Evolutionary conservation across 345 rosid species (phyloP).

Genomic region (Aegle marmelos): DNA sequence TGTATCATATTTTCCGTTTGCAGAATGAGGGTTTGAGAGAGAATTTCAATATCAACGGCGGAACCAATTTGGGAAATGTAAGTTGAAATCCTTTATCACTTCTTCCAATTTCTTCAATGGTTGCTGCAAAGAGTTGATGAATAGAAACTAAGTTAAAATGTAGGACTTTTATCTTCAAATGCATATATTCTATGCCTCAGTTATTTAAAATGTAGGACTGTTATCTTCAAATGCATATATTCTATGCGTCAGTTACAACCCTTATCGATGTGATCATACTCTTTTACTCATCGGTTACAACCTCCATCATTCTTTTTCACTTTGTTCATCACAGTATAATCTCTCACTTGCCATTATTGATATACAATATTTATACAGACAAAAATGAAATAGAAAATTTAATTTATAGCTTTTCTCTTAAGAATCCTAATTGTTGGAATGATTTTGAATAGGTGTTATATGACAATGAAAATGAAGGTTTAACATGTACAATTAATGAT

Average conservation of each 20-base stretch:
- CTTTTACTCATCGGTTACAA: background rate
- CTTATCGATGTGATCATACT: background rate
- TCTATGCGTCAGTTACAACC: background rate
- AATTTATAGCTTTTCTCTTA: background rate
- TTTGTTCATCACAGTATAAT: background rate
- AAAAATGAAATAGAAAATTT: background rate
- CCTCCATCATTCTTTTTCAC: background rate
- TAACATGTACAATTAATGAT: slow-evolving; percentile 33
- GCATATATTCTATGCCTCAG: background rate
- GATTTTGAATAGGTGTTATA: slow-evolving; percentile 31
- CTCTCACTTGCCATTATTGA: background rate
- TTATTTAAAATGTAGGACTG: too few relatives aligned
- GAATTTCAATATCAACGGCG: slow-evolving; percentile 40
- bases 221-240: too few relatives aligned
- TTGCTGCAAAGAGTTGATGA: background rate
- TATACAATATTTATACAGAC: background rate
- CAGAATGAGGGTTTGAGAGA: slow-evolving; percentile 62
- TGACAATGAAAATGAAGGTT: slow-evolving; percentile 38
- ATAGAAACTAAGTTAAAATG: background rate
- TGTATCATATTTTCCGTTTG: slow-evolving; percentile 6
- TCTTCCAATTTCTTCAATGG: background rate
- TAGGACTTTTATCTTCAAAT: background rate
- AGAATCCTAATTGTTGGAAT: background rate
- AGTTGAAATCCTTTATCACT: background rate
- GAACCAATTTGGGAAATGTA: slow-evolving; percentile 43